Conservation (phyloP, 768 basidiomycete species). For the Collybia nuda region DNA sequence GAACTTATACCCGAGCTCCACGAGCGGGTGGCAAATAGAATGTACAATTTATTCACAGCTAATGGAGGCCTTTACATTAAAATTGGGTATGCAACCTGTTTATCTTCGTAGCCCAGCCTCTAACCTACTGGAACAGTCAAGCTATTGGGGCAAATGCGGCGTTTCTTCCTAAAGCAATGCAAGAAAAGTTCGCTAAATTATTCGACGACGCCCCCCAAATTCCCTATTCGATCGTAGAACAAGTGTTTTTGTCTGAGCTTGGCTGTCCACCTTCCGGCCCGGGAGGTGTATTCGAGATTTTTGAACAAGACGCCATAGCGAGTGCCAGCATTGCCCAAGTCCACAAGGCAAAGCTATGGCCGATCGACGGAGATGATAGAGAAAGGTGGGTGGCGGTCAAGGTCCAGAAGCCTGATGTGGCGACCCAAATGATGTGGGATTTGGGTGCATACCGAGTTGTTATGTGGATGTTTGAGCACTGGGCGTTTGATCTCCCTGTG, state of each 20-base stretch:
- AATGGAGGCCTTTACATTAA: constrained; percentile 90
- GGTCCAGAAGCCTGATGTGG: constrained; percentile 87
- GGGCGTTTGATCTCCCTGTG: constrained; percentile 84
- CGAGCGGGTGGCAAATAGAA: constrained; percentile 76
- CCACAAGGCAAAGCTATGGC: constrained; percentile 67
- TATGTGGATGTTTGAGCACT: constrained; percentile 79
- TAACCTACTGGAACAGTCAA: constrained; percentile 45
- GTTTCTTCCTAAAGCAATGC: constrained; percentile 79
- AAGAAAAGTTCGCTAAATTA: constrained; percentile 76
- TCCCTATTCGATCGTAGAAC: constrained; percentile 63
- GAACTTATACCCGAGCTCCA: constrained; percentile 80
- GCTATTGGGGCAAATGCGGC: constrained; percentile 85
- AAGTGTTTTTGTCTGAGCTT: constrained; percentile 70
- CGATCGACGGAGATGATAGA: constrained; percentile 34
- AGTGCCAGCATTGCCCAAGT: constrained; percentile 94
- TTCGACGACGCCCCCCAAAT: constrained; percentile 91
- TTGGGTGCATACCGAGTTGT: constrained; percentile 66
- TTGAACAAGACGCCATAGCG: constrained; percentile 76
- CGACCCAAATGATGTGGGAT: constrained; percentile 86
- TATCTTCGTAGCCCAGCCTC: not conserved
- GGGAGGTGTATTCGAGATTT: constrained; percentile 73
- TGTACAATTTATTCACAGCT: constrained; percentile 73
- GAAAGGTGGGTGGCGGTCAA: constrained; percentile 88
- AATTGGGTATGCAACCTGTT: constrained; percentile 45
- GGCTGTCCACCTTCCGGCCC: constrained; percentile 65